Base-by-base conservation (phyloP, 1,284 basidiomycete species). In the Trametes versicolor region DNA sequence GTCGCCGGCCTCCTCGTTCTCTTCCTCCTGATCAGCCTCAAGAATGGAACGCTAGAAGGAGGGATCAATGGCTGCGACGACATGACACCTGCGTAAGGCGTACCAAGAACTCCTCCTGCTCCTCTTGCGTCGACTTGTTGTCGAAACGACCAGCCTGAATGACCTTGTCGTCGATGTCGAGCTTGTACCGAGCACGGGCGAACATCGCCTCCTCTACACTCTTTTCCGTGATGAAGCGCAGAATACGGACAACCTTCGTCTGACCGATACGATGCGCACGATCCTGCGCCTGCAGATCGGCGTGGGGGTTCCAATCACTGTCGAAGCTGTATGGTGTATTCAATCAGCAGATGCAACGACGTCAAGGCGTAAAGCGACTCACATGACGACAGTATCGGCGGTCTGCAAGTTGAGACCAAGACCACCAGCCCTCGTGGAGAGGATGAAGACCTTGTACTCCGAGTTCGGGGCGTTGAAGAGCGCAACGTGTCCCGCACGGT, bases 231-330 rank as follows among this genome's bases (percentile, higher is more conserved):
- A 99, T 97, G 76, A 99, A 94, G 72, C 97, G 91, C 69, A 99
- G 83, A 70, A 99, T 99, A 47, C 97, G 90, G 43, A 99, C 98
- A 62, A 97, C 94, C 81, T 98, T 98, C 72, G 98, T 99, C 77
- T 99, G 98, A 68, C 98, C 98, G 74, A 99, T 99, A 88, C 98
- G 97, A 85, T 99, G 97, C 13, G 96, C 96, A 85, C 95, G 95
- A 87, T 99, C 98, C 83, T 99, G 98, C 25, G 98, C 98, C 81
- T 99, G 98, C 71, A 99, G 82, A 89, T 99, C 98, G 52, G 95
- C 95, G 74, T 98, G 96, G 63, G 96, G 96, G 81, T 98, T 98
- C 96, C 93, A 95, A 76, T 95, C 93, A 74, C 88, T 91, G 81
- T 99, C 97, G 75, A 97, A 99, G 73, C 90, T 92, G 71, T 1